Evolutionary conservation across 192 early-diverging fungal species (phyloP).

Genomic region (Podila epigama): DNA sequence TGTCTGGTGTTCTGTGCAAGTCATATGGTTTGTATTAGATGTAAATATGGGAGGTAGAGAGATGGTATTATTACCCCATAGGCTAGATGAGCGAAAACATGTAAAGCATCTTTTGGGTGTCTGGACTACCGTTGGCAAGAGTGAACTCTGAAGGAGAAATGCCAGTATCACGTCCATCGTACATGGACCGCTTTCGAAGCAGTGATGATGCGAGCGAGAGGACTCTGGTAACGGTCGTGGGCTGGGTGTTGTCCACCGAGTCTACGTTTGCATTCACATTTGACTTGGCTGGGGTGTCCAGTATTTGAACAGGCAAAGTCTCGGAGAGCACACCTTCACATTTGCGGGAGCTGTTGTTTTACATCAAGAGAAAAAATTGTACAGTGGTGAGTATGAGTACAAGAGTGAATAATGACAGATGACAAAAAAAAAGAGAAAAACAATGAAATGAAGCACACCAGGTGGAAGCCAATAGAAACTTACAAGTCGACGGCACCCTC

Average conservation of each 20-base stretch:
- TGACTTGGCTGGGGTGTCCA: neutral
- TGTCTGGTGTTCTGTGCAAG: no score
- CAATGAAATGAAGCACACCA: neutral
- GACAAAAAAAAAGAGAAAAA: neutral
- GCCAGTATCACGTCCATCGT: slow-evolving; percentile 3
- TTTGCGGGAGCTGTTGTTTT: neutral
- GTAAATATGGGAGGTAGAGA: neutral
- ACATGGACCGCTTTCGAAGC: slow-evolving; percentile 6
- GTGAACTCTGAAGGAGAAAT: neutral
- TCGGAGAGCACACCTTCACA: slow-evolving; percentile 35
- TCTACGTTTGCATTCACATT: no score
- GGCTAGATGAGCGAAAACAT: slow-evolving; percentile 26
- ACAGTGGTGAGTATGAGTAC: no score
- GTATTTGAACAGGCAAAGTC: slow-evolving; percentile 18
- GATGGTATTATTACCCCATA: neutral
- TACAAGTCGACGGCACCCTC: slow-evolving; percentile 28
- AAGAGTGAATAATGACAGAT: neutral
- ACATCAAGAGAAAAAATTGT: neutral
- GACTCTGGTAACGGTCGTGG: no score
- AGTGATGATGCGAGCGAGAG: neutral
- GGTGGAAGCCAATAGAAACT: no score
- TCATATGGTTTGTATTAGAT: no score
- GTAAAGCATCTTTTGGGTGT: slow-evolving; percentile 44
- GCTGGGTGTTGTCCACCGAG: no score
- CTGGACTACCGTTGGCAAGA: slow-evolving; percentile 6